These are phyloP conservation scores for Euphrasia confusa DNA, from an alignment of 257 asterid genomes.

Conservation along the genomic window DNA sequence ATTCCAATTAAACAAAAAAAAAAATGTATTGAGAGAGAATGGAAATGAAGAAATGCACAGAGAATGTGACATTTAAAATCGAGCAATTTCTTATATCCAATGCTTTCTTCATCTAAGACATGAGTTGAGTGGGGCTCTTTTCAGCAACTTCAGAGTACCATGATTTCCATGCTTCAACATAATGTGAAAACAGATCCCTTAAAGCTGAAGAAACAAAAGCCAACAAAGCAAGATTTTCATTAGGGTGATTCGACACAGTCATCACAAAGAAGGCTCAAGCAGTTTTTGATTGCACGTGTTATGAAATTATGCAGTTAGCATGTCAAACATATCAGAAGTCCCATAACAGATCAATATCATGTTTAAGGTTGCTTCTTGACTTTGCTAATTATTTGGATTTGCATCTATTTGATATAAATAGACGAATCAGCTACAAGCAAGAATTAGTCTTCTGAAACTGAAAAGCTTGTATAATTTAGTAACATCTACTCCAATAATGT, in stretches of 20 bases:
- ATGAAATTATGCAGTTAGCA: background rate
- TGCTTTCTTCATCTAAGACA: constrained; percentile 30
- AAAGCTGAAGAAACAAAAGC: constrained; percentile 52
- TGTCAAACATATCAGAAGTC: background rate
- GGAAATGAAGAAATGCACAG: constrained; percentile 28
- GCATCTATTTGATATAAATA: background rate
- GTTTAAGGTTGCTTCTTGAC: constrained; percentile 2
- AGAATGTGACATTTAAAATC: constrained; percentile 33
- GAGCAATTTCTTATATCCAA: constrained; percentile 23
- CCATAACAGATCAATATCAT: background rate
- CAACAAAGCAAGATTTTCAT: constrained; percentile 18
- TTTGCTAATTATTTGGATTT: background rate
- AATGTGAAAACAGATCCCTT: constrained; percentile 81
- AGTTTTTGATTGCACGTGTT: constrained; percentile 16
- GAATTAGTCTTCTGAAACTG: background rate
- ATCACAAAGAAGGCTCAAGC: background rate
- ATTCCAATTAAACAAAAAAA: constrained; percentile 5
- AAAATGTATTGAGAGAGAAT: background rate
- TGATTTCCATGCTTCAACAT: constrained; percentile 85
- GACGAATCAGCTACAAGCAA: background rate
- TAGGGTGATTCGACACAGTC: constrained; percentile 1
- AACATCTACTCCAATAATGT: background rate
- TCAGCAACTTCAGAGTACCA: constrained; percentile 89
- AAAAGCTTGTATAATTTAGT: background rate
- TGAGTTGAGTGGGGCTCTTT: constrained; percentile 52